These are phyloP conservation scores for Exophiala alcalophila DNA, from an alignment of 2,329 filamentous ascomycete species.

Conservation along the genomic window DNA sequence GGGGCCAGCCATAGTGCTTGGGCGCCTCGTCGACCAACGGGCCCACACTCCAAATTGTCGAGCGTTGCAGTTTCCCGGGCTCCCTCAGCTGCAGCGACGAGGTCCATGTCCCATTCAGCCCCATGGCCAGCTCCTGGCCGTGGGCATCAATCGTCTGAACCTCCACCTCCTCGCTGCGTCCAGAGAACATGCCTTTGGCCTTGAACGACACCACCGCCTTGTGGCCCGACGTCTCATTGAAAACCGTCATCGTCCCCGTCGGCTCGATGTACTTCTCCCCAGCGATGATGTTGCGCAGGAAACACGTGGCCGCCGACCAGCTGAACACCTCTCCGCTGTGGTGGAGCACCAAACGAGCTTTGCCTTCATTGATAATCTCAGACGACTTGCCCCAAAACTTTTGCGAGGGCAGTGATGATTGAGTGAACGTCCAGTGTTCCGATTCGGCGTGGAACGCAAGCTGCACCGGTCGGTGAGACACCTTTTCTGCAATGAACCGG, in stretches of 20 bases:
- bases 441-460: constrained; percentile 92
- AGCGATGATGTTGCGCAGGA: constrained; percentile 92
- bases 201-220: constrained; percentile 90
- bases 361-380: constrained; percentile 89
- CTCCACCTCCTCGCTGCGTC: constrained; percentile 82
- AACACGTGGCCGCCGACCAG: constrained; percentile 84
- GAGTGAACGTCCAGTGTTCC: constrained; percentile 77
- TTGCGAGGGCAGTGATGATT: constrained; percentile 83
- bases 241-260: constrained; percentile 80
- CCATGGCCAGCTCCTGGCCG: constrained; percentile 63
- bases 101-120: constrained; percentile 83
- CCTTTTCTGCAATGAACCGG: constrained; percentile 91
- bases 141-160: constrained; percentile 69
- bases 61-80: constrained; percentile 58
- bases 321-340: constrained; percentile 76
- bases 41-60: constrained; percentile 76
- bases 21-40: constrained; percentile 73
- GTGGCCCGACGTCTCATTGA: constrained; percentile 78
- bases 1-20: constrained; percentile 82
- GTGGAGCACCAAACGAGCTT: constrained; percentile 74
- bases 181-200: constrained; percentile 94
- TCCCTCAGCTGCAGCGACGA: constrained; percentile 64
- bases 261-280: constrained; percentile 98
- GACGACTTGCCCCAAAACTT: constrained; percentile 99
- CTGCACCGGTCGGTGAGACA: constrained; percentile 85